Base-by-base conservation (phyloP, 208 protist species). In the Acanthamoeba triangularis region DNA sequence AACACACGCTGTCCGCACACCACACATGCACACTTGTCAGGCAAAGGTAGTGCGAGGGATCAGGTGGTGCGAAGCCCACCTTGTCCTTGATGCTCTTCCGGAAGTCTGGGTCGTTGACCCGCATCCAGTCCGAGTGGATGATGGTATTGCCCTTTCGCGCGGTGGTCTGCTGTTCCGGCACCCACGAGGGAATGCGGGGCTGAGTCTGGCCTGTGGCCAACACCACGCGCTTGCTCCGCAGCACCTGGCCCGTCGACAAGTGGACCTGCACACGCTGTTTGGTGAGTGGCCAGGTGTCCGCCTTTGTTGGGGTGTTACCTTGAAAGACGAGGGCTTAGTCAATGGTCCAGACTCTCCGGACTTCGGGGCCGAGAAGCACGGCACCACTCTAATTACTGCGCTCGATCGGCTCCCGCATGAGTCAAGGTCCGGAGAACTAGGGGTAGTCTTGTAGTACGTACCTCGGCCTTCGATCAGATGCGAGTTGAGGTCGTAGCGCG, bases 401-500 rank as follows among this genome's bases (percentile, higher is more conserved):
- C 3, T 41, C 3, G 37, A 41, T 41, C 3, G 3, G 37, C 37
- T 41, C 37, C 37, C 1, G 2, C n/a, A 41, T 41, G 2, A 41
- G 37, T 69, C 5, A 20, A 69, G 28, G 20, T 10, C 28, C 0
- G 0, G n/a, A n/a, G n/a, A 25, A 69, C 23, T 35, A 1, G 13
- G 63, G 6, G 49, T 82, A 2, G 23, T 20, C 10, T 85, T 85
- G 76, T 10, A n/a, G n/a, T n/a, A n/a, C 30, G 6, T 67, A 90
- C 82, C 82, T 90, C n/a, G 7, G 23, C 11, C 82, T 0, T 90
- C 1, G 18, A 90, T 23, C 18, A 90, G 18, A 11, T 56, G 44
- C 14, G 44, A 67, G 33, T 63, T 13, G 54, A 90, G 82, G 82
- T 90, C 54, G 35, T 90, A 90, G 25, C 82, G 82, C 7, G 69